These are phyloP conservation scores for Akebia trifoliata DNA, from an alignment of 164 flowering plant genomes.

Conservation along the genomic window DNA sequence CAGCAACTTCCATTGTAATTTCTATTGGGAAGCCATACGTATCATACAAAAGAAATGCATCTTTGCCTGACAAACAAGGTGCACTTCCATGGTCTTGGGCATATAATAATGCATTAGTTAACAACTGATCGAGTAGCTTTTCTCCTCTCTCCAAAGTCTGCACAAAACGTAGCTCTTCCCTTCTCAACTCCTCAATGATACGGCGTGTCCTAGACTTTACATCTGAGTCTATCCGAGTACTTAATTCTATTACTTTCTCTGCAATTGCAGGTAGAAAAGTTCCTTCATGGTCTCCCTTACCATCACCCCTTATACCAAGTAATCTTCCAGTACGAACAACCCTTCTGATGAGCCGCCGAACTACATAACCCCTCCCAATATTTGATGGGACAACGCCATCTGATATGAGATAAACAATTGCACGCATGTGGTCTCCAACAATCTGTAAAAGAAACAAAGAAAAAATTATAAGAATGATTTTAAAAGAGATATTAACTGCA, in stretches of 20 bases:
- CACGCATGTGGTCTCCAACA: conserved; percentile 91
- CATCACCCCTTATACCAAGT: conserved; percentile 75
- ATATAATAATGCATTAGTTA: conserved; percentile 46
- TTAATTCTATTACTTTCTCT: conserved; percentile 67
- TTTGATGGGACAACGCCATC: conserved; percentile 96
- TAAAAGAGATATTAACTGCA: background rate
- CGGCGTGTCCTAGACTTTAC: conserved; percentile 47
- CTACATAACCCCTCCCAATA: conserved; percentile 95
- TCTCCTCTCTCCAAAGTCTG: conserved; percentile 92
- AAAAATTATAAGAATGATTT: background rate
- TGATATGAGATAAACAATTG: conserved; percentile 83
- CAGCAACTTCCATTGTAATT: conserved; percentile 82
- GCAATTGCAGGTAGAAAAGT: conserved; percentile 73
- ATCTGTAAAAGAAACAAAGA: conserved; percentile 41
- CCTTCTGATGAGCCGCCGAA: conserved; percentile 83
- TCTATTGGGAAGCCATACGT: conserved; percentile 94
- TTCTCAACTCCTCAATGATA: conserved; percentile 76
- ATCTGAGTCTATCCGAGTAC: conserved; percentile 64
- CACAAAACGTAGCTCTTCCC: conserved; percentile 86
- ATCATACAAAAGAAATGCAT: conserved; percentile 83
- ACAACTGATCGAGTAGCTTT: conserved; percentile 76
- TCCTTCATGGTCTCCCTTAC: conserved; percentile 54
- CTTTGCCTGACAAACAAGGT: conserved; percentile 78
- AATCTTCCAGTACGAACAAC: conserved; percentile 83
- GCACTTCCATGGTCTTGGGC: conserved; percentile 30